Evolutionary conservation across 1,284 basidiomycete genomes (phyloP), one percentile per base, ranked within the genome.

Genomic region (Marasmius fiardii): DNA sequence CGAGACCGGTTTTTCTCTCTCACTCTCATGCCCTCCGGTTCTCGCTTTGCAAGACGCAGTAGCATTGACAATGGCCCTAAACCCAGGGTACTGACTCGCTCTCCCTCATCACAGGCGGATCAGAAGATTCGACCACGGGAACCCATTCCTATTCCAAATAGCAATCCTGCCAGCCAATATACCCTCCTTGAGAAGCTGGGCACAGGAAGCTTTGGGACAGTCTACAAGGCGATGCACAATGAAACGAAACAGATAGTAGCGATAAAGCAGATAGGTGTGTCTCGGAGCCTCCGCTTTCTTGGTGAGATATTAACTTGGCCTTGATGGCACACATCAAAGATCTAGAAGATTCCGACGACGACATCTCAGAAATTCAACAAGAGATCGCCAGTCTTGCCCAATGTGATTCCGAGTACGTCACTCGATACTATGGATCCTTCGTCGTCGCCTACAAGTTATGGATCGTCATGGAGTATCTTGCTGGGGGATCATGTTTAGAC

Each of bases 381-480:
- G 96, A 99, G 73, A 98, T 99, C 62, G 88, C 93, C 12, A 96
- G 93, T 69, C 80, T 99, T 31, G 93, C 95, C 0, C 93, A 94
- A 65, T 97, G 94, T 74, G 93, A 95, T 68, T 97, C 95, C 8
- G 92, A 95, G 72, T 93, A 93, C 70, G 93, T 99, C 55, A 99
- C 96, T 35, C 81, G 89, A 48, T 99, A 98, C 72, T 98, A 97
- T 66, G 96, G 94, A 51, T 95, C 93, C 54, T 99, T 99, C 71
- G 93, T 99, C 58, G 88, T 93, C 61, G 88, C 92, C 14, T 98
- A 96, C 79, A 97, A 98, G 71, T 80, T 99, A 18, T 99, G 97
- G 97, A 99, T 99, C 68, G 81, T 99, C 66, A 99, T 99, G 97
- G 96, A 99, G 71, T 98, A 94, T 70, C 88, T 98, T 51, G 95